Base-by-base conservation (phyloP, 148 eudicot genomes). In the Vaccinium macrocarpon region DNA sequence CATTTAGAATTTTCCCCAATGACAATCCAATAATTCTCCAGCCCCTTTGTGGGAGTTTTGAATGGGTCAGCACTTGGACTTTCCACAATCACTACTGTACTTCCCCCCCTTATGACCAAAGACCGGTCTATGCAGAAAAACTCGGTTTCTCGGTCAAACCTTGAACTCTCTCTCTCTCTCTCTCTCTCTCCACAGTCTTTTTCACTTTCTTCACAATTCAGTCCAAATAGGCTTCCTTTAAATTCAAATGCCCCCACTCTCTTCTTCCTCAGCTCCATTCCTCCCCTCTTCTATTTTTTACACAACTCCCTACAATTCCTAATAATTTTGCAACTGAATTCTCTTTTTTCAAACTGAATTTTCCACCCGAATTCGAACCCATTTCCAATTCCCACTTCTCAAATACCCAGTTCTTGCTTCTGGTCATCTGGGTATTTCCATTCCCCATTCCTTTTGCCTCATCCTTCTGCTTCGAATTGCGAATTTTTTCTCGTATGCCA, bases 91-190 rank as follows among this genome's bases (percentile, higher is more conserved):
- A 25, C 29, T 18, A 32, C 29, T 6, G 9, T 74, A 15, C 61
- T 1, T 61, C 38, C 8, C 85, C 85, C 66, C 57, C 21, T 49
- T 55, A 83, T 83, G 90, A 89, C 92, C 94, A 92, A 64, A 85
- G 92, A 93, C 93, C 71, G 83, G 86, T 91, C 93, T 57, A 38
- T 50, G 82, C 25, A 70, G 85, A 85, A 84, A 84, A 85, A 82
- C 92, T 89, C 92, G 91, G 82, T 87, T 90, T 92, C 90, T 85
- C 89, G 84, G 93, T 92, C 93, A 92, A 91, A 83, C 78, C 84
- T 80, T 42, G 46, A 42, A 42, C 66, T 82, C 70, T 66, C 85
- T 80, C 88, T 83, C 81, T 19, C 62, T 51, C 87, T 86, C 82
- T 87, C 83, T 87, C 79, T 32, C 66, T 82, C 70, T 66, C 85